Conservation (phyloP, 1,284 basidiomycete species). For the Papiliotrema laurentii region DNA sequence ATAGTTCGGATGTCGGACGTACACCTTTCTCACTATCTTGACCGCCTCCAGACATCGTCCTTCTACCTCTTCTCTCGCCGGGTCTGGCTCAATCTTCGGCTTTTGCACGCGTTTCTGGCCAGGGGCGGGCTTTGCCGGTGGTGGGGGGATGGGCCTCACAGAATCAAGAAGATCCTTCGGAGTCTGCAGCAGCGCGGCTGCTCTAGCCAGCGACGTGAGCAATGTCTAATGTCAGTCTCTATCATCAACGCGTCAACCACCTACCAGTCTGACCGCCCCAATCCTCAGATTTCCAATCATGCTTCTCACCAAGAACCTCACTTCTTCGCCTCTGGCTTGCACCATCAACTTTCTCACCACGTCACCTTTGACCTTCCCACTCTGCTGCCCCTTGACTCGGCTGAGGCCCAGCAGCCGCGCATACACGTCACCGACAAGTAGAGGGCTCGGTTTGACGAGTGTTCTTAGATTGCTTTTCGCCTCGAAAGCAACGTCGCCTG, state of each 20-base stretch:
- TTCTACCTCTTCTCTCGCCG: constrained; percentile 52
- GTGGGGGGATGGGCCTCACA: constrained; percentile 45
- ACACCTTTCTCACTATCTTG: constrained; percentile 65
- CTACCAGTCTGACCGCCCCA: constrained; percentile 70
- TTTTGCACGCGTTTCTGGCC: constrained; percentile 51
- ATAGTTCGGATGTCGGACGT: constrained; percentile 85
- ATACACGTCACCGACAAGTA: constrained; percentile 64
- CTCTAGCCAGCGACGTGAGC: constrained; percentile 74
- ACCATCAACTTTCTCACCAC: constrained; percentile 78
- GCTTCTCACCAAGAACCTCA: constrained; percentile 75
- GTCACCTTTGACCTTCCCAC: constrained; percentile 68
- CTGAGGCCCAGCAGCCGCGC: constrained; percentile 62
- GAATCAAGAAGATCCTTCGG: constrained; percentile 44
- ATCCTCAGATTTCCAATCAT: constrained; percentile 78
- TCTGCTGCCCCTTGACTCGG: constrained; percentile 65
- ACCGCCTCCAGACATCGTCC: constrained; percentile 58
- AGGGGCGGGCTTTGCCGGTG: constrained; percentile 27
- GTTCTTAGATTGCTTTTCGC: constrained; percentile 76
- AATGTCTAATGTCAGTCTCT: constrained; percentile 54
- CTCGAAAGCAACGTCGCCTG: constrained; percentile 74
- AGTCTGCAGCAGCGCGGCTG: constrained; percentile 61
- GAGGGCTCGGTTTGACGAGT: constrained; percentile 65
- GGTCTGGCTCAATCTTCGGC: constrained; percentile 47
- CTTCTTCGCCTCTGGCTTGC: constrained; percentile 79
- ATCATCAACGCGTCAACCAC: constrained; percentile 1